These are phyloP conservation scores for Oryza officinalis DNA, from an alignment of 176 grass and related monocot species.

Conservation along the genomic window DNA sequence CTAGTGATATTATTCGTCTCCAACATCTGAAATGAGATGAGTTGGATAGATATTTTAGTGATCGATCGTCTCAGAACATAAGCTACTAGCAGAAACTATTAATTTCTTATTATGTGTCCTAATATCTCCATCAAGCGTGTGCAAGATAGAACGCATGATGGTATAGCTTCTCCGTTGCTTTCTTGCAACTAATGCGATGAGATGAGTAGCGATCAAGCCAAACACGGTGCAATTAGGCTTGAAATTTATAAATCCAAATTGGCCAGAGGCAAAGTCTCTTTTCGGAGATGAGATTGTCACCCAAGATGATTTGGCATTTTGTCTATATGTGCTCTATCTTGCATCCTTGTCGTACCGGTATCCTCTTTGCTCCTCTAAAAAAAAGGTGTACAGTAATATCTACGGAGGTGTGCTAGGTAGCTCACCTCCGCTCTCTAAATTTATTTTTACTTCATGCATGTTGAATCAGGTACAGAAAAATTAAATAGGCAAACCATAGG, in stretches of 20 bases:
- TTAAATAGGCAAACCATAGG: too few species aligned
- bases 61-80: background rate
- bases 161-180: background rate
- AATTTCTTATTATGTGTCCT: background rate
- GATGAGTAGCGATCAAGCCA: background rate
- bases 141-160: background rate
- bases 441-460: too few species aligned
- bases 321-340: background rate
- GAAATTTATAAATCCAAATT: background rate
- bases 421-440: too few species aligned
- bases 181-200: conserved; percentile 4
- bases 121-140: background rate
- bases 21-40: background rate
- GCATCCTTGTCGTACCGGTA: too few species aligned
- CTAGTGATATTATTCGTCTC: background rate
- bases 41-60: background rate
- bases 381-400: too few species aligned
- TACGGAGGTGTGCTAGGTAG: too few species aligned
- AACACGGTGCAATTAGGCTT: conserved; percentile 16
- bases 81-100: background rate
- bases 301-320: background rate
- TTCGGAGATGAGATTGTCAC: background rate
- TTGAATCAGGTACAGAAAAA: too few species aligned
- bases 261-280: background rate
- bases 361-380: too few species aligned